phyloP scores from a whole-genome alignment of 108 stramenopile genomes.

The Skeletonema potamos region DNA sequence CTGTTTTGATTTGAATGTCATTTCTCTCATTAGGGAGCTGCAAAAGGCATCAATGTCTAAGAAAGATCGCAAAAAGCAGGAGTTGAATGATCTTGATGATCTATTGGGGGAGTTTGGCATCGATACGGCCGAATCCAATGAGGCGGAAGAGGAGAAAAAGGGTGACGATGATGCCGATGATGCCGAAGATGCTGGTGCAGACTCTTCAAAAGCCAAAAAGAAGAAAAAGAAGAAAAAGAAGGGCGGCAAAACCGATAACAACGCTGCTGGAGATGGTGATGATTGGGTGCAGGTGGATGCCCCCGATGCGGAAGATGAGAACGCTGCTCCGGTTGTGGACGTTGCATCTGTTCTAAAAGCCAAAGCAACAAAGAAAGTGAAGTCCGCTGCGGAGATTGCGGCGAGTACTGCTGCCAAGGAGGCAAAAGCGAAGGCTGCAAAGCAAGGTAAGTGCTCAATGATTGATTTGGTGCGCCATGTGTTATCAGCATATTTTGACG shows the following conservation, averaged over 20 bases:
- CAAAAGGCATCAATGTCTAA: constrained; percentile 33
- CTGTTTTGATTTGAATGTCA: neutral
- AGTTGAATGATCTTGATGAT: constrained; percentile 35
- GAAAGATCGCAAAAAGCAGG: constrained; percentile 43
- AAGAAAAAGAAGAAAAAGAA: constrained; percentile 49
- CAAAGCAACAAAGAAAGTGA: constrained; percentile 20
- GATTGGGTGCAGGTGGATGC: constrained; percentile 33
- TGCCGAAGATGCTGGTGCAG: neutral
- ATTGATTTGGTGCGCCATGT: neutral
- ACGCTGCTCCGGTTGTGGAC: constrained; percentile 24
- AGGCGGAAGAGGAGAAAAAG: constrained; percentile 15
- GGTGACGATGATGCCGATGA: constrained; percentile 9
- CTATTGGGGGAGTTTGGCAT: constrained; percentile 44
- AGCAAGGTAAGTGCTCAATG: constrained; percentile 13
- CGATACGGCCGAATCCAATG: neutral
- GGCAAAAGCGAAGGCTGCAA: constrained; percentile 48
- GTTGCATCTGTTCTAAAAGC: constrained; percentile 45
- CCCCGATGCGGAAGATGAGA: constrained; percentile 1
- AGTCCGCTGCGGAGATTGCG: constrained; percentile 25
- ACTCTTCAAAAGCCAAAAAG: neutral
- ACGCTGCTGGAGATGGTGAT: constrained; percentile 10
- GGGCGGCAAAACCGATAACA: neutral
- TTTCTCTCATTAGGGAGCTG: neutral
- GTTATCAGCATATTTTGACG: too few relatives aligned
- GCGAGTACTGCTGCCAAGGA: constrained; percentile 42